A percentile compares a stretch with the other conserved stretches of the same genome.
These are phyloP conservation scores for Epichloe hybrida DNA, from an alignment of 2,329 filamentous ascomycete genomes.

Conservation along the genomic window DNA sequence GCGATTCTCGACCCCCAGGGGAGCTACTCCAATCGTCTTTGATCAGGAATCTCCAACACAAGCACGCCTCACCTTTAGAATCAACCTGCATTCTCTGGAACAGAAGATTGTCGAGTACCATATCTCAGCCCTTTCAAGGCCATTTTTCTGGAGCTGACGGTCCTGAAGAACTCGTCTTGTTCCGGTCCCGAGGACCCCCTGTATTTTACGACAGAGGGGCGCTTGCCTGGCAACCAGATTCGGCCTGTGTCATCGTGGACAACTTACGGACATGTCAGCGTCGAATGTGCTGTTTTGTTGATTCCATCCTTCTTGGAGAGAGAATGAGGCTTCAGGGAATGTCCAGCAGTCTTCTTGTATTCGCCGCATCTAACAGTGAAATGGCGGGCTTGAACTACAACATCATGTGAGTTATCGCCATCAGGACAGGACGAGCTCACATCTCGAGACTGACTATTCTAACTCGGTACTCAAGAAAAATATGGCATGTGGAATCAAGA, in stretches of 20 bases:
- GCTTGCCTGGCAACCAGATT: slow-evolving; percentile 15
- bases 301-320: slow-evolving; percentile 7
- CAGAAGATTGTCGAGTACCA: neutral
- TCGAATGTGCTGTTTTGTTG: slow-evolving; percentile 8
- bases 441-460: neutral
- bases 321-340: slow-evolving; percentile 9
- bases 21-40: neutral
- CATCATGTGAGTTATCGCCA: slow-evolving; percentile 3
- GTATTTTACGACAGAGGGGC: slow-evolving; percentile 13
- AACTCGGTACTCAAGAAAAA: slow-evolving; percentile 5
- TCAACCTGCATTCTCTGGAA: slow-evolving; percentile 9
- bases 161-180: neutral
- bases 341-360: slow-evolving; percentile 5
- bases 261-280: slow-evolving; percentile 11
- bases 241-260: slow-evolving; percentile 12
- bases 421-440: neutral
- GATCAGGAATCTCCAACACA: slow-evolving; percentile 7
- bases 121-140: neutral
- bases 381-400: neutral
- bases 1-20: neutral
- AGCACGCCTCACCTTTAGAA: slow-evolving; percentile 5
- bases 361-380: neutral
- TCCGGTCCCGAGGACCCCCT: slow-evolving; percentile 4
- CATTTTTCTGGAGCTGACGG: neutral
- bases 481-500: slow-evolving; percentile 10